Evolutionary conservation across 1,284 basidiomycete genomes (phyloP).

Genomic region (Porodaedalea pini): DNA sequence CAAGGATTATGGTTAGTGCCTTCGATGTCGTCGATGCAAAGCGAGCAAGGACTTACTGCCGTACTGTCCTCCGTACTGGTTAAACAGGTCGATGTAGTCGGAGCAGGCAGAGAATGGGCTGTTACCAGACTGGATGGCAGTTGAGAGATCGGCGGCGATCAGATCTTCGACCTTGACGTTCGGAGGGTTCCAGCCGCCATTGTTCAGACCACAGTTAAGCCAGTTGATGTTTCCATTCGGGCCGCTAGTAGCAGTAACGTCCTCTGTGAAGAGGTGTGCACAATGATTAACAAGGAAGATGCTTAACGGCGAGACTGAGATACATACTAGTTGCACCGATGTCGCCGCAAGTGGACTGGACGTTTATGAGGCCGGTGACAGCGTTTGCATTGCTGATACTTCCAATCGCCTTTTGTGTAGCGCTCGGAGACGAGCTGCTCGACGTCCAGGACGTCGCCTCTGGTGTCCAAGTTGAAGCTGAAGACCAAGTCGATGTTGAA

Average conservation of each 20-base stretch:
- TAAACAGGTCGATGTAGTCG: slow-evolving; percentile 53
- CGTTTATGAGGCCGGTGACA: slow-evolving; percentile 13
- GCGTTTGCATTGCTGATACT: slow-evolving; percentile 6
- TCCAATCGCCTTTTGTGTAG: not conserved
- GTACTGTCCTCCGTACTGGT: slow-evolving; percentile 55
- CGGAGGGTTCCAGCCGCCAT: slow-evolving; percentile 62
- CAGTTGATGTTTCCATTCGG: slow-evolving; percentile 76
- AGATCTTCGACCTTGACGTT: slow-evolving; percentile 52
- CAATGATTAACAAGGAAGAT: not conserved
- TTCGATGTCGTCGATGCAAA: not conserved
- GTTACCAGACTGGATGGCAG: slow-evolving; percentile 43
- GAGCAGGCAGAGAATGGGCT: slow-evolving; percentile 65
- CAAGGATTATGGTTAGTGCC: not conserved
- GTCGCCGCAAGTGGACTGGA: slow-evolving; percentile 37
- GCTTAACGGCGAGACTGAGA: slow-evolving; percentile 2
- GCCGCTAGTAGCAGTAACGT: slow-evolving; percentile 47
- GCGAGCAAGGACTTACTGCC: slow-evolving; percentile 37
- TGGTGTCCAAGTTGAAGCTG: not conserved
- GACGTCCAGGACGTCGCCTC: not conserved
- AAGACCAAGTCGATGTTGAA: not conserved
- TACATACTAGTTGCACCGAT: slow-evolving; percentile 46
- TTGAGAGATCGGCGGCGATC: slow-evolving; percentile 48
- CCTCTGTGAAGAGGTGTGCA: slow-evolving; percentile 35
- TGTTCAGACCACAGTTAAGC: slow-evolving; percentile 74
- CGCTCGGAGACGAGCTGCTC: not conserved